Base-by-base conservation (phyloP, 768 basidiomycete species). In the Rhodotorula kratochvilovae region DNA sequence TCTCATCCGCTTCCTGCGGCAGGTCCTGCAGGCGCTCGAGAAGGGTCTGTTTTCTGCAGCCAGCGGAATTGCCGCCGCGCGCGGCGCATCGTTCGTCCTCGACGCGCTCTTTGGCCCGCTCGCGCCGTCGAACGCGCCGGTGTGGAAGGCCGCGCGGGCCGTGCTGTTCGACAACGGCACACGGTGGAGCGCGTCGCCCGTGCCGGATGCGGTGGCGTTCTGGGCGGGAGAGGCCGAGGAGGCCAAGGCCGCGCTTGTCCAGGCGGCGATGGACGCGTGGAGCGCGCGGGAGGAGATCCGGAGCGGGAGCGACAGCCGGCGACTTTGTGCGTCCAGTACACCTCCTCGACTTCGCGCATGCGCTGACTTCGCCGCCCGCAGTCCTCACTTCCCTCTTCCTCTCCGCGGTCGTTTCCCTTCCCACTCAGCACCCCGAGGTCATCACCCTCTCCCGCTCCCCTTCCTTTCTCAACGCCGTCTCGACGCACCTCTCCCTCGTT, bases 341-440 rank as follows among this genome's bases (percentile, higher is more conserved):
- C 16, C 23, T 11, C 43, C 57, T 10, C n/a, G n/a, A n/a, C n/a
- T n/a, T n/a, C n/a, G n/a, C n/a, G n/a, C n/a, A n/a, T n/a, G n/a
- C 63, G 46, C 70, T 36, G 25, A 63, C 33, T 23, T 31, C 19
- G 23, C 33, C 13, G 31, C 6, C 54, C 35, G 17, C 76, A 96
- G 93, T 90, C 78, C 74, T 90, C 33, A 90, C 92, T 0, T 80
- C 86, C 5, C 80, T 92, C 6, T 83, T 95, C 31, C 83, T 96
- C 19, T 81, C 90, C 35, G 81, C 84, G 3, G 73, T 88, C 31
- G 87, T 87, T 10, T 86, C 88, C 68, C 82, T 92, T 35, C 85
- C 87, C 0, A 74, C 81, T 5, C 81, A 82, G 5, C 87, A 88
- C 27, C 78, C 81, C 2, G 77, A 81, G 39, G 61, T 82, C 29